Percentiles rank a stretch among this genome's conserved stretches.
phyloP scores from a whole-genome alignment of 208 protist genomes.

The Crithidia acanthocephali region DNA sequence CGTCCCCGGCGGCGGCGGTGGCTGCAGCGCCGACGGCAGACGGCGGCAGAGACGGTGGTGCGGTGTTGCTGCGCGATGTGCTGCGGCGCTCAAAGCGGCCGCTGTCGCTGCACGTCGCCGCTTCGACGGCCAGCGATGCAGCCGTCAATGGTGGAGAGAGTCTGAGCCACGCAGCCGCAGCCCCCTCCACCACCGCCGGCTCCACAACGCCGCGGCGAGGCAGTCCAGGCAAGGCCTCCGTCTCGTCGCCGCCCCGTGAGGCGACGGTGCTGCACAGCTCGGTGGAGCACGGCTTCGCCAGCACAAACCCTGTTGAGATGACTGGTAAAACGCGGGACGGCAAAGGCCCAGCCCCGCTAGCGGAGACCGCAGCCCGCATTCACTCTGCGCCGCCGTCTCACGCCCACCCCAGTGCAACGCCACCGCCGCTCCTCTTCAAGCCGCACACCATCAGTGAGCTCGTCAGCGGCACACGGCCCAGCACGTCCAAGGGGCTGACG shows the following conservation, averaged over 20 bases:
- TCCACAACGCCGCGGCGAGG: background rate
- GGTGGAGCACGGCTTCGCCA: background rate
- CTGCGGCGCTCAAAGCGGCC: conserved; percentile 29
- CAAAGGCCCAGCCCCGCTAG: background rate
- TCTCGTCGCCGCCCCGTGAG: background rate
- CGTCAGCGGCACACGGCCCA: conserved; percentile 8
- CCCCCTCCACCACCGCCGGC: background rate
- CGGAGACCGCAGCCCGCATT: background rate
- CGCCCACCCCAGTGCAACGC: conserved; percentile 6
- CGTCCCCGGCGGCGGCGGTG: background rate
- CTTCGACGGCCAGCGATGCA: background rate
- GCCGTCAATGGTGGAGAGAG: background rate
- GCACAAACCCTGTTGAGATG: background rate
- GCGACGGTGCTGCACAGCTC: background rate
- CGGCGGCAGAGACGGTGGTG: background rate
- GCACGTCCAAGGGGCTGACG: conserved; percentile 6
- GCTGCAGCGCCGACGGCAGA: background rate
- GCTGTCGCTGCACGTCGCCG: background rate
- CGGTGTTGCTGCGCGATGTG: conserved; percentile 27
- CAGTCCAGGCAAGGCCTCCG: background rate
- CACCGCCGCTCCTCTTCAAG: conserved; percentile 5
- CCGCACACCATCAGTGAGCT: conserved; percentile 28
- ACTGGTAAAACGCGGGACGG: background rate
- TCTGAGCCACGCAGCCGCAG: background rate
- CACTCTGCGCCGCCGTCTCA: background rate